Evolutionary conservation across 2,329 filamentous ascomycete species (phyloP).

Genomic region (Diaporthe vaccinii): DNA sequence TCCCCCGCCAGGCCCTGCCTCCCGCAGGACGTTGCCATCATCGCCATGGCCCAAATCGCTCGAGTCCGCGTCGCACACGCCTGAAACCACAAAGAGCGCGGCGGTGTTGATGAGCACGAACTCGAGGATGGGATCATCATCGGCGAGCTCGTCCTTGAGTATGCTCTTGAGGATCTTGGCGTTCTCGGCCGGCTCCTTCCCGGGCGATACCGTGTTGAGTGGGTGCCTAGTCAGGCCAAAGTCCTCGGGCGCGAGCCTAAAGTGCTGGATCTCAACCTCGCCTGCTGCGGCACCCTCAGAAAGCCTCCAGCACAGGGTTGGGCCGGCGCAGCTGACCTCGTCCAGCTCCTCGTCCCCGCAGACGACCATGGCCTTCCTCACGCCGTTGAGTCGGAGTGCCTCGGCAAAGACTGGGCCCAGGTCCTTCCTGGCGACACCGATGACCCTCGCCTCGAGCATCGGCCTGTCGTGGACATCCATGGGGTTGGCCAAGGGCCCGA

Average conservation of each 20-base stretch:
- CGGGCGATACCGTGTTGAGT: constrained; percentile 82
- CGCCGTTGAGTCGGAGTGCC: constrained; percentile 81
- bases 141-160: constrained; percentile 77
- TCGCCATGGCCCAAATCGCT: constrained; percentile 86
- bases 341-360: constrained; percentile 96
- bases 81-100: constrained; percentile 86
- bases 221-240: constrained; percentile 86
- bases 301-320: constrained; percentile 90
- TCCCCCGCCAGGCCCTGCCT: constrained; percentile 86
- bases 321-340: constrained; percentile 92
- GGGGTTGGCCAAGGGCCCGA: constrained; percentile 93
- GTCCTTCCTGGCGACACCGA: constrained; percentile 91
- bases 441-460: constrained; percentile 86
- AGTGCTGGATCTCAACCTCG: constrained; percentile 76
- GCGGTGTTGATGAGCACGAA: constrained; percentile 97
- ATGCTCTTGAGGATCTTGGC: constrained; percentile 86
- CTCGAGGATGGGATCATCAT: constrained; percentile 87
- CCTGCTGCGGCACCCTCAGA: constrained; percentile 59
- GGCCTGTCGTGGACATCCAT: constrained; percentile 71
- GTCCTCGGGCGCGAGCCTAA: constrained; percentile 84
- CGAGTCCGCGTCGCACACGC: constrained; percentile 85
- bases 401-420: constrained; percentile 92
- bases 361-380: constrained; percentile 87
- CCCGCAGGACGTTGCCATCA: constrained; percentile 83
- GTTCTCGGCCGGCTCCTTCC: constrained; percentile 89